These are phyloP conservation scores for Mrakia gelida DNA, from an alignment of 768 basidiomycete genomes.

Conservation along the genomic window DNA sequence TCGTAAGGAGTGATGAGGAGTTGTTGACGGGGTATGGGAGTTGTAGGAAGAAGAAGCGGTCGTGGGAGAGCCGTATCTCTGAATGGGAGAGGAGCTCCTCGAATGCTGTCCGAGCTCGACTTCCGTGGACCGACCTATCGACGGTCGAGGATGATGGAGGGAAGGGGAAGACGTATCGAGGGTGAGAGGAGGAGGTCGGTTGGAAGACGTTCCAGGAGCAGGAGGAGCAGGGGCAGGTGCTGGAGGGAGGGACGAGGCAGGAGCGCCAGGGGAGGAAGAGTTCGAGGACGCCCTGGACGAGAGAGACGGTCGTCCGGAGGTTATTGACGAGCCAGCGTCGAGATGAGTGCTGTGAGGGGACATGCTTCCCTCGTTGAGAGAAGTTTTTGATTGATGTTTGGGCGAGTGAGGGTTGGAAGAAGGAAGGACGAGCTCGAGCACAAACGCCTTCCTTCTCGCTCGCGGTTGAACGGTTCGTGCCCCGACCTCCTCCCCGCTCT, in stretches of 20 bases:
- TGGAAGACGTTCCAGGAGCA: not conserved
- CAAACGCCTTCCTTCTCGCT: not conserved
- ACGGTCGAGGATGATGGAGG: not conserved
- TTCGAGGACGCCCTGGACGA: not conserved
- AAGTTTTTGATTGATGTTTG: not conserved
- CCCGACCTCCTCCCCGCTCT: not conserved
- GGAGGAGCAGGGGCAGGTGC: not conserved
- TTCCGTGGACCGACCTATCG: constrained; percentile 17
- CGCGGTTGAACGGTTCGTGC: no score
- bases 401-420: not conserved
- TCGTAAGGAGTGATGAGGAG: not conserved
- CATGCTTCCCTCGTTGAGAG: no score
- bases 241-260: not conserved
- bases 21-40: not conserved
- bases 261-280: not conserved
- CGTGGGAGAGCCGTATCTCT: constrained; percentile 12
- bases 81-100: not conserved
- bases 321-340: constrained; percentile 10
- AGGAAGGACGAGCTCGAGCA: no score
- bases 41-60: not conserved
- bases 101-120: constrained; percentile 6
- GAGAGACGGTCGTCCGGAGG: not conserved
- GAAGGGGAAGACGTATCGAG: constrained; percentile 16
- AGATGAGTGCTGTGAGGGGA: not conserved
- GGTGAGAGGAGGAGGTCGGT: constrained; percentile 18